Evolutionary conservation across 2,329 filamentous ascomycete species (phyloP).

Genomic region (Penicillium sp.): DNA sequence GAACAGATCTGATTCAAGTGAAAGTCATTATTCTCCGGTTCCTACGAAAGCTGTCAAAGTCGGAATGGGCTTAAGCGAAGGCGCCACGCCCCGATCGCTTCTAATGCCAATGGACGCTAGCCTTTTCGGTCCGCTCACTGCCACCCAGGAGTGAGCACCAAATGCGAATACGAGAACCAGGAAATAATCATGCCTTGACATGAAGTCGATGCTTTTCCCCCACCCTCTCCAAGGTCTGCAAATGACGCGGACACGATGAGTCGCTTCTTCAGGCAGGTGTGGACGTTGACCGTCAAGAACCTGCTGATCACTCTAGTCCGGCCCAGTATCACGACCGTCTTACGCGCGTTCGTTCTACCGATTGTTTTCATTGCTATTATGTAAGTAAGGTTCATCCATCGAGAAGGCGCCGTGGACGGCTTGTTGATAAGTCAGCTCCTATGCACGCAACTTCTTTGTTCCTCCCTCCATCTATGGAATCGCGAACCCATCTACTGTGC

Average conservation of each 20-base stretch:
- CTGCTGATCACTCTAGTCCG: slow-evolving; percentile 56
- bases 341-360: slow-evolving; percentile 59
- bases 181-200: background rate
- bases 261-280: slow-evolving; percentile 52
- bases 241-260: background rate
- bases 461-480: slow-evolving; percentile 76
- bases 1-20: too few relatives aligned
- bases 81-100: too few relatives aligned
- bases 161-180: too few relatives aligned
- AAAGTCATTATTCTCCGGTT: too few relatives aligned
- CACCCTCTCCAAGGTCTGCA: background rate
- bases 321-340: slow-evolving; percentile 55
- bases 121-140: background rate
- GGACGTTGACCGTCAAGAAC: slow-evolving; percentile 60
- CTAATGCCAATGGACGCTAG: background rate
- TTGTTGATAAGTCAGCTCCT: slow-evolving; percentile 48
- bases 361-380: slow-evolving; percentile 55
- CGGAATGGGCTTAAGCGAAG: too few relatives aligned
- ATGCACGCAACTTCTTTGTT: slow-evolving; percentile 80
- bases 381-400: slow-evolving; percentile 19
- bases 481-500: slow-evolving; percentile 61
- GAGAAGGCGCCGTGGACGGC: background rate
- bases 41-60: too few relatives aligned
- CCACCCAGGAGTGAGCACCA: too few relatives aligned
- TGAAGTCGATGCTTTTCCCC: background rate